Evolutionary conservation across 805 yeast species (phyloP), one percentile per base, ranked within the genome.

Genomic region (Saccharomycopsis schoenii): DNA sequence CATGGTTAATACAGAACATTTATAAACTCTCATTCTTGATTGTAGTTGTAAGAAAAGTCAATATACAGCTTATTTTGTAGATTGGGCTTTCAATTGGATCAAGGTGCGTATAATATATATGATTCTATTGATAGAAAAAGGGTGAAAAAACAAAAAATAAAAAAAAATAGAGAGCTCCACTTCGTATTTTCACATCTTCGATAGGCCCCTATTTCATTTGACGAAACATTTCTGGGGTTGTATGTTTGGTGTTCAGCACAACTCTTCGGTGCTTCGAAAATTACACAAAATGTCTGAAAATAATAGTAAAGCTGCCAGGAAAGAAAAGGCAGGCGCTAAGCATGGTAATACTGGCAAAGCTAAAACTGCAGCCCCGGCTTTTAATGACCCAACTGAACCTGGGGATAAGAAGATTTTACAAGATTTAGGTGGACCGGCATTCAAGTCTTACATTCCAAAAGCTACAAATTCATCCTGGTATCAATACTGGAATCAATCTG

Each of bases 381-480:
- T 57, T 47, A 29, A 55, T 21, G 64, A 62, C 50, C 58, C 60
- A 10, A 62, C 64, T 1, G 80, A 77, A 56, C 83, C 88, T 2
- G 99, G 99, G 64, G 96, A 91, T 68, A 94, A 93, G 83, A 94
- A 94, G 77, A 74, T 86, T 39, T 80, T 93, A 60, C 88, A 84
- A 17, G 81, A 91, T 40, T 80, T 94, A 59, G 96, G 91, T 52
- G 96, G 89, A 71, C 92, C 97, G 24, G 84, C 97, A n/a, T 83
- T 93, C 71, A 92, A 94, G 74, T 93, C 97, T 8, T 93, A 94
- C 74, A 86, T 82, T 69, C 98, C 99, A 34, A 82, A 83, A 67
- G 86, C 85, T 67, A 97, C 94, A 55, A 98, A 93, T 75, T 86
- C 96, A 60, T 89, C 97, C 10, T 94, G 99, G 99, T 91, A 92